A percentile compares a stretch with the other conserved stretches of the same genome.
phyloP scores from a whole-genome alignment of 805 yeast genomes.

The Metschnikowia corniflorae region DNA sequence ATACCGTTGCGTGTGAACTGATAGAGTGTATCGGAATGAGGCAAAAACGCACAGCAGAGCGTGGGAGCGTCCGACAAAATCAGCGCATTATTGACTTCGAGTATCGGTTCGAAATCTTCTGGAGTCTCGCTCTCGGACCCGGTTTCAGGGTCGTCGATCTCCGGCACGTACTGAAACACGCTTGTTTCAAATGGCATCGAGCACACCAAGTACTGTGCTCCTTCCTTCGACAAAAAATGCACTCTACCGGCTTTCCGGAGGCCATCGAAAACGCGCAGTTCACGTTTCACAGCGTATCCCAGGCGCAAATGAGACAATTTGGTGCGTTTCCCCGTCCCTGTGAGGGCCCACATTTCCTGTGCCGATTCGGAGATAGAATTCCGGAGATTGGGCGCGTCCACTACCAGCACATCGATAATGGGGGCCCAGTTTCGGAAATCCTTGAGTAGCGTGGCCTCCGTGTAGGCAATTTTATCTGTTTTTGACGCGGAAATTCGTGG shows the following conservation, averaged over 20 bases:
- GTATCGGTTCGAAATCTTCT: constrained; percentile 20
- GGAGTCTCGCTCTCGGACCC: constrained; percentile 21
- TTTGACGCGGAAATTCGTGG: not conserved
- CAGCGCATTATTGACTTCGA: constrained; percentile 24
- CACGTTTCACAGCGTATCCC: constrained; percentile 30
- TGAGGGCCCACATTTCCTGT: constrained; percentile 44
- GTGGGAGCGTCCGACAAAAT: constrained; percentile 19
- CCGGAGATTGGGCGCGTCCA: constrained; percentile 25
- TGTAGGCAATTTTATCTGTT: constrained; percentile 17
- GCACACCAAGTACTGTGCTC: constrained; percentile 27
- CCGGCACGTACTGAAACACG: constrained; percentile 31
- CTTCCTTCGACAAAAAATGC: constrained; percentile 17
- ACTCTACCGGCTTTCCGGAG: constrained; percentile 30
- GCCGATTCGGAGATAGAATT: constrained; percentile 16
- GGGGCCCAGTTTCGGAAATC: constrained; percentile 49
- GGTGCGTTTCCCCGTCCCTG: constrained; percentile 35
- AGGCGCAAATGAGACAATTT: constrained; percentile 29
- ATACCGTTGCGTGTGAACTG: constrained; percentile 27
- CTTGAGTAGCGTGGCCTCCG: constrained; percentile 22
- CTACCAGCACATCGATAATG: constrained; percentile 36
- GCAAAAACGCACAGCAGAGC: constrained; percentile 12
- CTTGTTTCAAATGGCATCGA: constrained; percentile 37
- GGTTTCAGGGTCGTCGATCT: constrained; percentile 20
- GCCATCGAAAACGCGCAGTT: constrained; percentile 24
- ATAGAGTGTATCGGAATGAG: constrained; percentile 16